Evolutionary conservation across 495 filamentous ascomycete species (phyloP).

Genomic region (Aspergillus cavernicola): DNA sequence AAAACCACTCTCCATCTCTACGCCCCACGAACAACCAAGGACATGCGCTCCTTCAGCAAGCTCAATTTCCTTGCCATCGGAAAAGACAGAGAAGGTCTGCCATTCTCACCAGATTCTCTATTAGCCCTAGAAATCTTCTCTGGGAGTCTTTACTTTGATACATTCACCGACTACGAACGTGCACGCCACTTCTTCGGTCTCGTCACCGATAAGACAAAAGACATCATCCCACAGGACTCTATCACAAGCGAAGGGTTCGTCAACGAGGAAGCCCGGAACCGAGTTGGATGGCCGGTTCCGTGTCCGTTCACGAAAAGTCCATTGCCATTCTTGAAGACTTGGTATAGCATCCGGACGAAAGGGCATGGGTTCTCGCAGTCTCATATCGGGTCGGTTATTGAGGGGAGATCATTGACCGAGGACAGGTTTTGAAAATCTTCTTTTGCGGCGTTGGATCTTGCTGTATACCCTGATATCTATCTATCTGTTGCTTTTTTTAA

Average conservation of each 20-base stretch:
- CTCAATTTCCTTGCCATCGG: slow-evolving; percentile 31
- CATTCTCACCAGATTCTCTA: not conserved
- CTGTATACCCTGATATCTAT: not conserved
- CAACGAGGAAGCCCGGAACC: slow-evolving; percentile 19
- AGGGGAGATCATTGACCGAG: slow-evolving; percentile 22
- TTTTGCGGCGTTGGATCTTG: not conserved
- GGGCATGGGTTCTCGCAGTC: slow-evolving; percentile 47
- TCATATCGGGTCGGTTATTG: slow-evolving; percentile 49
- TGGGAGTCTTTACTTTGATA: slow-evolving; percentile 58
- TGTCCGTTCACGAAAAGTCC: slow-evolving; percentile 43
- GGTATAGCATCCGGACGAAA: slow-evolving; percentile 46
- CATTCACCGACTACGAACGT: slow-evolving; percentile 47
- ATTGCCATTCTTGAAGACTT: slow-evolving; percentile 45
- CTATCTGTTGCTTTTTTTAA: too few species aligned
- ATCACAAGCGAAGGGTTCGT: slow-evolving; percentile 45
- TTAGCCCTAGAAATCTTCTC: slow-evolving; percentile 58
- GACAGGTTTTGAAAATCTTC: slow-evolving; percentile 11
- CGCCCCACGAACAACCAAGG: slow-evolving; percentile 44
- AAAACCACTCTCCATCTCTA: slow-evolving; percentile 51
- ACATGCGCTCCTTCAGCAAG: slow-evolving; percentile 40
- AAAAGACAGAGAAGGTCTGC: slow-evolving; percentile 2
- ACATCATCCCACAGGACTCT: slow-evolving; percentile 17
- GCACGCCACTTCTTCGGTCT: slow-evolving; percentile 55
- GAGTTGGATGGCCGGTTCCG: slow-evolving; percentile 19
- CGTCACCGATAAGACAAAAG: slow-evolving; percentile 8